Conservation (phyloP, 768 basidiomycete species). For the Serendipita sp. region DNA sequence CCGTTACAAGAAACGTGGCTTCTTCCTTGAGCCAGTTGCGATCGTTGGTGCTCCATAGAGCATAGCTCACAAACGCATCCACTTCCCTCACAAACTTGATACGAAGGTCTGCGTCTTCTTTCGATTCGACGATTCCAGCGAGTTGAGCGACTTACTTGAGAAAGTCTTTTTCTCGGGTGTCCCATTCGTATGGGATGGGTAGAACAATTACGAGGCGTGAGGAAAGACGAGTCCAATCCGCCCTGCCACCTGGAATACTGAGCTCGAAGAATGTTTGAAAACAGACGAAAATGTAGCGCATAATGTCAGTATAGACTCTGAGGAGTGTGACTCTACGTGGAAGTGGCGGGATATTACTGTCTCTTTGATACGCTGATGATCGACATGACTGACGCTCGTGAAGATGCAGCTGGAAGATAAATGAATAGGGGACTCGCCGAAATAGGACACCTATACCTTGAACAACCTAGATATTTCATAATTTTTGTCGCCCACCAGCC, state of each 20-base stretch:
- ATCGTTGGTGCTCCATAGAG: too few relatives aligned
- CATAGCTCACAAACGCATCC: too few relatives aligned
- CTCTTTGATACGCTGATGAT: too few relatives aligned
- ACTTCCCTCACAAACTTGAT: too few relatives aligned
- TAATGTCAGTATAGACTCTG: conserved; percentile 5
- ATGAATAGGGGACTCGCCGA: neutral
- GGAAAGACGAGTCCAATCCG: neutral
- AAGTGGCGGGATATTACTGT: neutral
- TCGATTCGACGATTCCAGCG: too few relatives aligned
- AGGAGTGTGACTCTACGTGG: neutral
- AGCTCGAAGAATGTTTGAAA: neutral
- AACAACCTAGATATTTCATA: conserved; percentile 1
- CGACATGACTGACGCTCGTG: neutral
- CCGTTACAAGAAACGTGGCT: too few relatives aligned
- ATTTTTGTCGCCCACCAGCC: neutral
- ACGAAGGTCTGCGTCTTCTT: too few relatives aligned
- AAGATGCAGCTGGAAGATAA: conserved; percentile 1
- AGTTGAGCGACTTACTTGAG: neutral
- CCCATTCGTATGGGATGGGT: neutral
- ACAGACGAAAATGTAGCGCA: neutral
- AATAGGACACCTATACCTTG: neutral
- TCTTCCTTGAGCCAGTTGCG: too few relatives aligned
- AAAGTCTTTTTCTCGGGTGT: neutral
- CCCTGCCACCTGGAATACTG: neutral
- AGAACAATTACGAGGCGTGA: neutral